phyloP scores from a whole-genome alignment of 2,329 filamentous ascomycete genomes.

The Lecanicillium sp. region DNA sequence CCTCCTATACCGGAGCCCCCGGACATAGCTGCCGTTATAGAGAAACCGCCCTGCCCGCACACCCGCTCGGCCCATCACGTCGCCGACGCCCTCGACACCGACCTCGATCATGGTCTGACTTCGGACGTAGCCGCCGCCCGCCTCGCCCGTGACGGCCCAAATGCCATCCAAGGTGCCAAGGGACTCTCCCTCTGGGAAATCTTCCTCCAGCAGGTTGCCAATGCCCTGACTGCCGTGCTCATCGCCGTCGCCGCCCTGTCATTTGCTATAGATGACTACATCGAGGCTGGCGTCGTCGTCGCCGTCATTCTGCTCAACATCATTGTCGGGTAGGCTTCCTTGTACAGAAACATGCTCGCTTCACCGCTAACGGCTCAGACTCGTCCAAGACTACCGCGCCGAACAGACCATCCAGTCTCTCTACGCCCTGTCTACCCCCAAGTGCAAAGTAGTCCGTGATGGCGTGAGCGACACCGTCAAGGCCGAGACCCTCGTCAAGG shows the following conservation, averaged over 20 bases:
- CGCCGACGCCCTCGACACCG: constrained; percentile 34
- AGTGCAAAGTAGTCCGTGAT: constrained; percentile 52
- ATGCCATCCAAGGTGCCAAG: constrained; percentile 65
- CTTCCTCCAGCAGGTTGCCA: constrained; percentile 69
- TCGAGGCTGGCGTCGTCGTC: constrained; percentile 57
- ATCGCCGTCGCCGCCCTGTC: constrained; percentile 67
- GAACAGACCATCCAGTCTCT: constrained; percentile 58
- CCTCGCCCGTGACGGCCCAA: constrained; percentile 60
- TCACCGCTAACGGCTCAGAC: constrained; percentile 28
- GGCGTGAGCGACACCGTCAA: constrained; percentile 45
- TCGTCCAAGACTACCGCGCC: constrained; percentile 55
- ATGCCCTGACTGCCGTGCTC: constrained; percentile 69
- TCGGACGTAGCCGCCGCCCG: constrained; percentile 57
- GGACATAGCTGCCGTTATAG: constrained; percentile 28
- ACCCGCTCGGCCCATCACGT: constrained; percentile 31
- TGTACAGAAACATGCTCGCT: too few species aligned
- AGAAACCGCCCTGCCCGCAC: constrained; percentile 30
- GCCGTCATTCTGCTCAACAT: constrained; percentile 64
- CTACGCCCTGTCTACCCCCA: constrained; percentile 52
- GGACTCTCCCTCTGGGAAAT: constrained; percentile 69
- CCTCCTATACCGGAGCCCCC: constrained; percentile 35
- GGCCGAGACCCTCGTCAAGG: constrained; percentile 55
- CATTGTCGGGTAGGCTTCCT: constrained; percentile 54
- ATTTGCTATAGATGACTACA: constrained; percentile 59
- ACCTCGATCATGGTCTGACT: constrained; percentile 54